Evolutionary conservation across 2,329 filamentous ascomycete species (phyloP).

Genomic region (Uncinocarpus reesii): DNA sequence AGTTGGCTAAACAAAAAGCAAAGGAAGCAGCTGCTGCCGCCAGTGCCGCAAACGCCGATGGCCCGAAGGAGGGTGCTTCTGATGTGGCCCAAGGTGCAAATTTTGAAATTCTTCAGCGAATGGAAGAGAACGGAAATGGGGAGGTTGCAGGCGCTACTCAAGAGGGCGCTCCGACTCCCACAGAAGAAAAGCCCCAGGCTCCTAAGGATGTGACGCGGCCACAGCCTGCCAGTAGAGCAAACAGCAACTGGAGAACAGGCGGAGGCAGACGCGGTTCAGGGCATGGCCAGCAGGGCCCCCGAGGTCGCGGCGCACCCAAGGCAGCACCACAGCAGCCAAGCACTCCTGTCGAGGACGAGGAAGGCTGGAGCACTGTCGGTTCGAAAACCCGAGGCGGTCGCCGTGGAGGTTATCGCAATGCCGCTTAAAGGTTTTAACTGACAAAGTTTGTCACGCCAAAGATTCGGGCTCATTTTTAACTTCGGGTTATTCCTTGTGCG

Average conservation of each 20-base stretch:
- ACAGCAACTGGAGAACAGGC: conserved; percentile 35
- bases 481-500: background rate
- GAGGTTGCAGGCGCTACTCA: conserved; percentile 16
- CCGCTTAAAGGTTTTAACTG: background rate
- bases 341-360: conserved; percentile 31
- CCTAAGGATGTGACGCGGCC: conserved; percentile 14
- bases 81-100: conserved; percentile 38
- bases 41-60: conserved; percentile 31
- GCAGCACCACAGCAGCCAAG: conserved; percentile 24
- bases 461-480: no score
- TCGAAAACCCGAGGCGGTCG: conserved; percentile 37
- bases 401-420: conserved; percentile 26
- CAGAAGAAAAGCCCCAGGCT: conserved; percentile 27
- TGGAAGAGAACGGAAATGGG: conserved; percentile 36
- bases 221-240: conserved; percentile 30
- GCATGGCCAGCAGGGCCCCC: conserved; percentile 13
- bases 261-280: conserved; percentile 9
- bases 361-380: conserved; percentile 42
- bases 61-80: conserved; percentile 32
- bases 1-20: conserved; percentile 39
- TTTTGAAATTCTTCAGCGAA: conserved; percentile 47
- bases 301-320: conserved; percentile 5
- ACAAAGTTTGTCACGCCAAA: background rate
- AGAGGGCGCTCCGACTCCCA: conserved; percentile 14
- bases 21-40: conserved; percentile 31